Percentiles rank a stretch among this genome's conserved stretches.
phyloP scores from a whole-genome alignment of 192 early-diverging fungal species.

The Cetraspora pellucida region DNA sequence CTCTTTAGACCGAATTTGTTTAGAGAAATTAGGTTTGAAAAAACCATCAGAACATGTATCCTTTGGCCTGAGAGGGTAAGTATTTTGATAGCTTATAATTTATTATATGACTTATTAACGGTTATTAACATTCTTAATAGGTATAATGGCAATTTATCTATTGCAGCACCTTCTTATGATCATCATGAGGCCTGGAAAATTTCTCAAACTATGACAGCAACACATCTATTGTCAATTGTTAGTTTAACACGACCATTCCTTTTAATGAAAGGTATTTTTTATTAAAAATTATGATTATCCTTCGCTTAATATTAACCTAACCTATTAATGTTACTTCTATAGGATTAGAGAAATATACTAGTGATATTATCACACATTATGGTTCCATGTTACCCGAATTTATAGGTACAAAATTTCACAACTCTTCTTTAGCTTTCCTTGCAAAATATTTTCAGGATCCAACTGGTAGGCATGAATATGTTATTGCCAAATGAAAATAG shows the following conservation, averaged over 20 bases:
- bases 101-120: neutral
- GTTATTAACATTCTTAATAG: conserved; percentile 38
- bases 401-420: conserved; percentile 53
- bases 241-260: conserved; percentile 56
- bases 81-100: neutral
- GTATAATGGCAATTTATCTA: conserved; percentile 66
- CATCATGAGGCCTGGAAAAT: conserved; percentile 55
- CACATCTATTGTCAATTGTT: conserved; percentile 66
- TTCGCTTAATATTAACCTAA: neutral
- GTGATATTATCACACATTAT: conserved; percentile 53
- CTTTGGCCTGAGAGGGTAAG: conserved; percentile 62
- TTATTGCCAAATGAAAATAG: neutral
- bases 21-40: conserved; percentile 38
- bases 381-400: conserved; percentile 49
- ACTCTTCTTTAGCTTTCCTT: conserved; percentile 71
- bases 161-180: conserved; percentile 52
- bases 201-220: conserved; percentile 67
- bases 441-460: conserved; percentile 87
- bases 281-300: neutral
- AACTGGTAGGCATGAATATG: conserved; percentile 62
- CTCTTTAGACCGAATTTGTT: conserved; percentile 52
- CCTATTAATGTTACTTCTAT: neutral
- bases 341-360: conserved; percentile 53
- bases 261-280: conserved; percentile 45
- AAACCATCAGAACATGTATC: conserved; percentile 30